These are phyloP conservation scores for Didymosphaeria variabile DNA, from an alignment of 2,329 filamentous ascomycete genomes.

Conservation along the genomic window DNA sequence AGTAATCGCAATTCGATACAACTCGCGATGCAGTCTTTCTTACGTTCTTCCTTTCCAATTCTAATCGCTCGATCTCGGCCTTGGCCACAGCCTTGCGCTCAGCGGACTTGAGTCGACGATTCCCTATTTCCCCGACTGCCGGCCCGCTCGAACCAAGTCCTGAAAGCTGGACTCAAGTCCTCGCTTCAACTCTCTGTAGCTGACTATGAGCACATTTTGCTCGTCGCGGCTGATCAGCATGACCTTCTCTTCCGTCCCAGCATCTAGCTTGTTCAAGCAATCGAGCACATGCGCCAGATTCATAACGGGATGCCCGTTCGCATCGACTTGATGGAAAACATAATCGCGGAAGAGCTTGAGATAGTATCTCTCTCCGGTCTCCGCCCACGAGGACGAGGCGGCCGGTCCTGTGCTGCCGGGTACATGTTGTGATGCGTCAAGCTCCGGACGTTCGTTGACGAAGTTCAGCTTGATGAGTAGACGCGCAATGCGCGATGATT, in stretches of 20 bases:
- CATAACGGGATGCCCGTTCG: conserved; percentile 80
- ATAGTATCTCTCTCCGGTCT: conserved; percentile 90
- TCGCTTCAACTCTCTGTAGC: conserved; percentile 85
- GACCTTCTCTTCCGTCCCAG: conserved; percentile 85
- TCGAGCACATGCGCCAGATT: conserved; percentile 88
- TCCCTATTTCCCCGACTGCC: conserved; percentile 39
- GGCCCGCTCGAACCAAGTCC: conserved; percentile 57
- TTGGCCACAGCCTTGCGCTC: conserved; percentile 2
- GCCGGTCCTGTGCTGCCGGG: conserved; percentile 37
- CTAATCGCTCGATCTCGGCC: not conserved
- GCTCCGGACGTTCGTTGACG: conserved; percentile 89
- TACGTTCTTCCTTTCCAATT: not conserved
- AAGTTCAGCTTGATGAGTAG: conserved; percentile 83
- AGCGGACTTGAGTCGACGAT: conserved; percentile 15
- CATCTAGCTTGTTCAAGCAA: conserved; percentile 91
- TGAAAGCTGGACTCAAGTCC: conserved; percentile 69
- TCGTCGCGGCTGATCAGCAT: conserved; percentile 89
- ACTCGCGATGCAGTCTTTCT: conserved; percentile 1
- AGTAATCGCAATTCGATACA: conserved; percentile 7
- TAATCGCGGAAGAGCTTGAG: conserved; percentile 96
- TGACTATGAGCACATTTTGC: conserved; percentile 86
- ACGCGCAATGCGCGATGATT: conserved; percentile 86
- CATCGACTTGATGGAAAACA: conserved; percentile 94
- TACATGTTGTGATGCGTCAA: conserved; percentile 70
- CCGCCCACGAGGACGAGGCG: conserved; percentile 73